phyloP scores from a whole-genome alignment of 2,329 filamentous ascomycete species.

The Penicillium olsonii region DNA sequence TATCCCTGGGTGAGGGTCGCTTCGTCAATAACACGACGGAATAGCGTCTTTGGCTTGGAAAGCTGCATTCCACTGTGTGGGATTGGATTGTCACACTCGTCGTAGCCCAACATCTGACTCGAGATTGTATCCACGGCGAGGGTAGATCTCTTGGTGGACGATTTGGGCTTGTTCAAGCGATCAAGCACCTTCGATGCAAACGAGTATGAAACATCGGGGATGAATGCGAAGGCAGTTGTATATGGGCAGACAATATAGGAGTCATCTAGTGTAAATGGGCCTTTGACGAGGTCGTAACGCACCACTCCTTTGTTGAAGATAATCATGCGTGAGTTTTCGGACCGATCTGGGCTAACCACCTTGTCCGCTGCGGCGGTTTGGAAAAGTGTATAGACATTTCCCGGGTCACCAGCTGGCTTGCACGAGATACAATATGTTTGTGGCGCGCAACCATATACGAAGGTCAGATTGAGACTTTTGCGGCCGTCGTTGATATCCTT shows the following conservation, averaged over 20 bases:
- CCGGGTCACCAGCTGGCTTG: conserved; percentile 43
- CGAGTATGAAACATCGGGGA: conserved; percentile 10
- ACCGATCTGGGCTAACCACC: conserved; percentile 56
- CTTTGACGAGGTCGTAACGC: conserved; percentile 64
- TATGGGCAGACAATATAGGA: conserved; percentile 24
- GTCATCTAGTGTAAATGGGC: conserved; percentile 58
- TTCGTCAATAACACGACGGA: conserved; percentile 4
- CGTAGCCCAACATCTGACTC: conserved; percentile 9
- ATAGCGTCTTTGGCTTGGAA: conserved; percentile 7
- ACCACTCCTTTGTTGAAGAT: conserved; percentile 63
- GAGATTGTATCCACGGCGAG: conserved; percentile 6
- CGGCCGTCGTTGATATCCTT: conserved; percentile 54
- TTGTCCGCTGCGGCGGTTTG: conserved; percentile 53
- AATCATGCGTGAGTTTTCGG: conserved; percentile 55
- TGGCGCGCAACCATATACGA: conserved; percentile 62
- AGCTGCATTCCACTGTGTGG: conserved; percentile 1
- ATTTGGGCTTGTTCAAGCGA: background rate
- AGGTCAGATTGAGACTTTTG: conserved; percentile 56
- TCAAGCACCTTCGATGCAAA: conserved; percentile 7
- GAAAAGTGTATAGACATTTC: conserved; percentile 57
- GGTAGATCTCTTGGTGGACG: background rate
- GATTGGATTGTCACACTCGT: conserved; percentile 9
- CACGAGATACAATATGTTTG: conserved; percentile 60
- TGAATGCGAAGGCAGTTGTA: conserved; percentile 2
- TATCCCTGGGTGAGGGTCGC: conserved; percentile 2